These are phyloP conservation scores for Trypethelium eluteriae DNA, from an alignment of 495 filamentous ascomycete genomes.

Conservation along the genomic window DNA sequence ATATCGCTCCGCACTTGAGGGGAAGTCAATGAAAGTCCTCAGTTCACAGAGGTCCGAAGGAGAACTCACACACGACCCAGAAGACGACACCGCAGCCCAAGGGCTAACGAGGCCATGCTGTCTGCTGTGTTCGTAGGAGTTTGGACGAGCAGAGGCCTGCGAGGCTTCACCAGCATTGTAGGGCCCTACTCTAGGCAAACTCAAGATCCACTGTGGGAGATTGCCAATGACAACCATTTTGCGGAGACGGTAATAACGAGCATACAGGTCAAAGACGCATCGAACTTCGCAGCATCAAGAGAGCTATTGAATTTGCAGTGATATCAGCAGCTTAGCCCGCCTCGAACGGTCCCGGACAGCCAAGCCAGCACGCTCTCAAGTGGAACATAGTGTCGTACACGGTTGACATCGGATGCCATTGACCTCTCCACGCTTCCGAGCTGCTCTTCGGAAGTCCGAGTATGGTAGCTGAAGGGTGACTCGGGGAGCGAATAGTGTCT, in stretches of 20 bases:
- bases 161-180: neutral
- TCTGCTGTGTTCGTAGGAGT: neutral
- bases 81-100: neutral
- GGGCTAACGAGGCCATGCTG: neutral
- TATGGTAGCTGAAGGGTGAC: neutral
- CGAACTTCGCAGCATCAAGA: neutral
- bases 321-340: no score
- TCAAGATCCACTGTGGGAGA: slow-evolving; percentile 14
- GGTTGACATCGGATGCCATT: no score
- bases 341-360: no score
- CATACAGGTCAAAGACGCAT: neutral
- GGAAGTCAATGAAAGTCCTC: neutral
- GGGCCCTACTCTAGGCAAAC: slow-evolving; percentile 3
- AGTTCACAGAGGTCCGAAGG: neutral
- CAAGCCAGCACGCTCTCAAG: no score
- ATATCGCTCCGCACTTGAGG: slow-evolving; percentile 6
- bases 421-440: no score
- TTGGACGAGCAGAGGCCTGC: neutral
- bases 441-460: no score
- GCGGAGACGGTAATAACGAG: neutral
- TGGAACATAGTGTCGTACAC: no score
- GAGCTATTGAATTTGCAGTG: neutral
- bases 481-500: neutral
- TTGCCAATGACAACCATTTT: slow-evolving; percentile 9
- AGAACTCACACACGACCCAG: neutral